A percentile compares a stretch with the other conserved stretches of the same genome.
These are phyloP conservation scores for Coemansia sp. DNA, from an alignment of 192 early-diverging fungal genomes.

Conservation along the genomic window DNA sequence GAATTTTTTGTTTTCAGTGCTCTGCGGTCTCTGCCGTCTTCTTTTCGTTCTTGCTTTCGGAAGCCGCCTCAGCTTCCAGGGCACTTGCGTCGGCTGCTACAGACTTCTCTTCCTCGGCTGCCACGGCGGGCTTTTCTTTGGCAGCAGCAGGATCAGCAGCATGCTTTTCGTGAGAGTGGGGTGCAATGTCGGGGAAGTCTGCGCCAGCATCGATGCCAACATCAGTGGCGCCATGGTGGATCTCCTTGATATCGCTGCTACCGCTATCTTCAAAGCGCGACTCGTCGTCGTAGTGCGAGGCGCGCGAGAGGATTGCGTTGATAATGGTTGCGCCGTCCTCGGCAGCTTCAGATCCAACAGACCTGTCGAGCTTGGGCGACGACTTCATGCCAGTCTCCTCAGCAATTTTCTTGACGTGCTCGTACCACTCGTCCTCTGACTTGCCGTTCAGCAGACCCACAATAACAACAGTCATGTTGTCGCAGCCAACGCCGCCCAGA, in stretches of 20 bases:
- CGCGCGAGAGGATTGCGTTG: slow-evolving; percentile 37
- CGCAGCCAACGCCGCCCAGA: slow-evolving; percentile 92
- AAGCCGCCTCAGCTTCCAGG: background rate
- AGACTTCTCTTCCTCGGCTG: slow-evolving; percentile 14
- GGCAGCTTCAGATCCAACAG: slow-evolving; percentile 19
- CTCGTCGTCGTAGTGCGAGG: slow-evolving; percentile 19
- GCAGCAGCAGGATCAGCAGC: background rate
- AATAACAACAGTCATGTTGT: slow-evolving; percentile 99
- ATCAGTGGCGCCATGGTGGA: background rate
- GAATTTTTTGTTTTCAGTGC: background rate
- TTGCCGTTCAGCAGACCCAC: slow-evolving; percentile 82
- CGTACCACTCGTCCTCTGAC: slow-evolving; percentile 78
- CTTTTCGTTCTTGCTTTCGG: background rate
- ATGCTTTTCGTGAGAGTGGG: background rate
- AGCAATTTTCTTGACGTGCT: slow-evolving; percentile 47
- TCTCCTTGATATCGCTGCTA: background rate
- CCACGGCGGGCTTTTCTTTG: slow-evolving; percentile 10
- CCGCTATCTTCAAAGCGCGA: slow-evolving; percentile 5
- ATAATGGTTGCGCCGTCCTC: slow-evolving; percentile 36
- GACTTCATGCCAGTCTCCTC: slow-evolving; percentile 47
- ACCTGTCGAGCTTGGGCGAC: slow-evolving; percentile 44
- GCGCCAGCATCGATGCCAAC: slow-evolving; percentile 6
- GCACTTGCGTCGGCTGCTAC: slow-evolving; percentile 1
- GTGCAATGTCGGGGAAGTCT: slow-evolving; percentile 20
- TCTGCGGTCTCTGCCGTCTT: slow-evolving; percentile 2